phyloP scores from a whole-genome alignment of 306 rosid genomes.

The Quercus berberidifolia region DNA sequence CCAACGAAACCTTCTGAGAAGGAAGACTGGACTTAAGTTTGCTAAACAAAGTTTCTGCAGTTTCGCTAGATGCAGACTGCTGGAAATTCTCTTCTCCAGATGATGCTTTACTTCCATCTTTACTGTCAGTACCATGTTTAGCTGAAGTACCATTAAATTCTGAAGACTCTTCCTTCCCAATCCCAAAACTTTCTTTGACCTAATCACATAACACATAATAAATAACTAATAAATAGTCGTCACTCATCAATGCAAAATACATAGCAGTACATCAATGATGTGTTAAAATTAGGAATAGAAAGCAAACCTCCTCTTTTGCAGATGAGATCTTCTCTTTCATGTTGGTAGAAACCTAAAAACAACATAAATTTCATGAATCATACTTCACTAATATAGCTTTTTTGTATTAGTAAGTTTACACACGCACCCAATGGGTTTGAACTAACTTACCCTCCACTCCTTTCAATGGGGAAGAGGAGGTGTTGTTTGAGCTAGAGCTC shows the following conservation, averaged over 20 bases:
- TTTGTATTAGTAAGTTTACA: no score
- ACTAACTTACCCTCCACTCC: no score
- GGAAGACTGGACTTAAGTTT: conserved; percentile 69
- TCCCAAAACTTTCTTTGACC: conserved; percentile 78
- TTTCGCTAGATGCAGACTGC: conserved; percentile 37
- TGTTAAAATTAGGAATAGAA: conserved; percentile 6
- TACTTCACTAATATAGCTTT: not conserved
- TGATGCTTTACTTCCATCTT: conserved; percentile 39
- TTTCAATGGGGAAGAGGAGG: no score
- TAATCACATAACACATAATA: conserved; percentile 27
- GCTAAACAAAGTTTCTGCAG: conserved; percentile 61
- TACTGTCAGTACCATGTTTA: conserved; percentile 40
- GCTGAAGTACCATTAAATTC: conserved; percentile 49
- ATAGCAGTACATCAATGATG: conserved; percentile 1
- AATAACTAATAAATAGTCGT: conserved; percentile 9
- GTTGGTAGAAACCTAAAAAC: conserved; percentile 67
- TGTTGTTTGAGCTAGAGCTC: no score
- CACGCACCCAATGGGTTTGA: no score
- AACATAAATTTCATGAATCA: not conserved
- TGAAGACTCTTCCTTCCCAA: conserved; percentile 60
- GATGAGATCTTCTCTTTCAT: conserved; percentile 80
- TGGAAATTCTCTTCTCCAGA: conserved; percentile 42
- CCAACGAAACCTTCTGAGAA: conserved; percentile 53
- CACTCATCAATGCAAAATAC: not conserved
- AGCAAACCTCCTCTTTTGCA: conserved; percentile 82